These are phyloP conservation scores for Boeremia lycopersici DNA, from an alignment of 2,329 filamentous ascomycete species.

Conservation along the genomic window DNA sequence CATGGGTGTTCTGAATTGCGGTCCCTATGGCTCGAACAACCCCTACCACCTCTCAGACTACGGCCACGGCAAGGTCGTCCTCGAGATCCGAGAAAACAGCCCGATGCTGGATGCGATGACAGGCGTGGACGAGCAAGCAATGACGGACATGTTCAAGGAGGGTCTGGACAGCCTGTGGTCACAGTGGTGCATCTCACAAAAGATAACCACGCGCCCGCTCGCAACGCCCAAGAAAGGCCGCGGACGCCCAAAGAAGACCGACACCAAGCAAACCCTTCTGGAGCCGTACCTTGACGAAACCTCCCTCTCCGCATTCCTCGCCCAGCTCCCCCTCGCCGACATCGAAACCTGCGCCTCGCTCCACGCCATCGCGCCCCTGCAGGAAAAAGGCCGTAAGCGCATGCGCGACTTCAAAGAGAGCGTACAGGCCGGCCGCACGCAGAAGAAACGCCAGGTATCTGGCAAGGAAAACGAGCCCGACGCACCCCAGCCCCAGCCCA, in stretches of 20 bases:
- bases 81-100: constrained; percentile 46
- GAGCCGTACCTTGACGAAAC: constrained; percentile 46
- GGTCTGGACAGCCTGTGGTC: constrained; percentile 55
- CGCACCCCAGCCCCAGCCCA: constrained; percentile 35
- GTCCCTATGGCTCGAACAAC: constrained; percentile 35
- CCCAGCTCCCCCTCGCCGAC: constrained; percentile 61
- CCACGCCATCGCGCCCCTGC: constrained; percentile 60
- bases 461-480: constrained; percentile 42
- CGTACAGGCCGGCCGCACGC: constrained; percentile 50
- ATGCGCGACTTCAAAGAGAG: constrained; percentile 72
- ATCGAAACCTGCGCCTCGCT: constrained; percentile 60
- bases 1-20: constrained; percentile 49
- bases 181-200: constrained; percentile 43
- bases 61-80: constrained; percentile 50
- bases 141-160: constrained; percentile 58
- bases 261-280: constrained; percentile 56
- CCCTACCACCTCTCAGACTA: constrained; percentile 52
- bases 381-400: constrained; percentile 70
- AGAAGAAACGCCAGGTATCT: constrained; percentile 37
- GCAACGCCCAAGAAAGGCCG: constrained; percentile 44
- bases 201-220: constrained; percentile 32
- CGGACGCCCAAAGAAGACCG: constrained; percentile 41
- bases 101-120: constrained; percentile 34
- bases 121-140: constrained; percentile 52
- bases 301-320: constrained; percentile 57